phyloP scores from a whole-genome alignment of 1,139 yeast species.

The Saccharomyces hybrid region DNA sequence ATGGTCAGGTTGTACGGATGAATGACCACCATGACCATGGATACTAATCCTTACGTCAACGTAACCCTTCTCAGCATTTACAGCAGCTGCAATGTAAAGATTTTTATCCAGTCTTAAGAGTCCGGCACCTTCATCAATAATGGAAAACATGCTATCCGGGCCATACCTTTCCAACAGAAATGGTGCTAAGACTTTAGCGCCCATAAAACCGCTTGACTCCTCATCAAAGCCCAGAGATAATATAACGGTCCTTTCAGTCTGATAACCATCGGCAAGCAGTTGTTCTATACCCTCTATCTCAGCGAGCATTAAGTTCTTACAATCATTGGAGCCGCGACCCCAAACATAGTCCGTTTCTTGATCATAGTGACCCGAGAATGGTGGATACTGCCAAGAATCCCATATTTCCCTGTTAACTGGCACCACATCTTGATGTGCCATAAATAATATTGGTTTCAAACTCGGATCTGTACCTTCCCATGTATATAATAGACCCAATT shows the following conservation, averaged over 20 bases:
- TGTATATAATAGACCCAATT: conserved; percentile 56
- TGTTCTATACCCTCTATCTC: conserved; percentile 53
- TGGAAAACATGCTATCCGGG: conserved; percentile 43
- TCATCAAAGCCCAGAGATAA: conserved; percentile 68
- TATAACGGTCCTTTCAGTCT: conserved; percentile 49
- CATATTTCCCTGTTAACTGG: conserved; percentile 60
- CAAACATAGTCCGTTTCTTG: conserved; percentile 40
- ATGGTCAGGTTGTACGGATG: conserved; percentile 64
- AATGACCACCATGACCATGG: conserved; percentile 62
- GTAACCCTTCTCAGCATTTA: conserved; percentile 62
- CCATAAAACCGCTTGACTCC: conserved; percentile 54
- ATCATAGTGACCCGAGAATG: conserved; percentile 63
- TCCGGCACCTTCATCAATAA: conserved; percentile 58
- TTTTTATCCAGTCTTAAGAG: conserved; percentile 34
- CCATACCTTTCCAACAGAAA: conserved; percentile 47
- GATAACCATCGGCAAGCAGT: conserved; percentile 38
- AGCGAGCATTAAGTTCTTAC: conserved; percentile 51
- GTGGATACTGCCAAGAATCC: conserved; percentile 58
- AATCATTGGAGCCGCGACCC: conserved; percentile 64
- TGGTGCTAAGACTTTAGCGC: conserved; percentile 43
- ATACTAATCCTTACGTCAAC: conserved; percentile 43
- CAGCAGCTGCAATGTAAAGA: conserved; percentile 50
- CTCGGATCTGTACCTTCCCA: conserved; percentile 51
- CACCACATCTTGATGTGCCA: conserved; percentile 80
- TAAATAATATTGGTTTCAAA: conserved; percentile 57